Evolutionary conservation across 139 green algal genomes (phyloP).

Genomic region (Astrephomene gubernaculifera): DNA sequence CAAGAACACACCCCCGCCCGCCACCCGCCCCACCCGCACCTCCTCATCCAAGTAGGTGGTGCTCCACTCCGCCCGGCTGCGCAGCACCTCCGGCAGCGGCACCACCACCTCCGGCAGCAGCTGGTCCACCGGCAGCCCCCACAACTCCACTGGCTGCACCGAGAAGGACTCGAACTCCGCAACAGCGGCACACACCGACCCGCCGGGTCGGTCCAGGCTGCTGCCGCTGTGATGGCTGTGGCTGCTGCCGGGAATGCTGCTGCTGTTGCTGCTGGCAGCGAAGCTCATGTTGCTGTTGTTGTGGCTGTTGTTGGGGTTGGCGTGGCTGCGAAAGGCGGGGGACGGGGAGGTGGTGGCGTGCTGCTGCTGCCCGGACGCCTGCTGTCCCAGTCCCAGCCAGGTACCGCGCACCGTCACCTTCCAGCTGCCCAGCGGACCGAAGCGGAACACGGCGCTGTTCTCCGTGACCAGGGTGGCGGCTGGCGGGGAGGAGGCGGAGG

Average conservation of each 20-base stretch:
- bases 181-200: slow-evolving; percentile 43
- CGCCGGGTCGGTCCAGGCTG: too few species aligned
- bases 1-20: slow-evolving; percentile 41
- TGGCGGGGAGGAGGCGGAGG: background rate
- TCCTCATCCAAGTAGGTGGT: slow-evolving; percentile 53
- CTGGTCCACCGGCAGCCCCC: slow-evolving; percentile 35
- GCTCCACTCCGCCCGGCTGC: slow-evolving; percentile 42
- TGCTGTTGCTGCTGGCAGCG: too few species aligned
- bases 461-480: slow-evolving; percentile 17
- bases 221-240: slow-evolving; percentile 53
- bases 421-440: slow-evolving; percentile 53
- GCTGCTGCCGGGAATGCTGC: too few species aligned
- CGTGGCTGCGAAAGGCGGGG: too few species aligned
- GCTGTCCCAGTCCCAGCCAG: too few species aligned
- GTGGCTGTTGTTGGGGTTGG: too few species aligned
- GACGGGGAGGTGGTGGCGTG: too few species aligned
- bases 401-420: slow-evolving; percentile 33
- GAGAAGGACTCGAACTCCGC: slow-evolving; percentile 51
- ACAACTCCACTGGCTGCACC: slow-evolving; percentile 44
- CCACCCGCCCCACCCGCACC: slow-evolving; percentile 14
- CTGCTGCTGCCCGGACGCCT: too few species aligned
- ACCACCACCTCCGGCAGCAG: slow-evolving; percentile 47
- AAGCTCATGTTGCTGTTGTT: too few species aligned
- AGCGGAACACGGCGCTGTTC: slow-evolving; percentile 50
- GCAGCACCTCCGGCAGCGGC: slow-evolving; percentile 35